These are phyloP conservation scores for Cladosporium sp. DNA, from an alignment of 2,329 filamentous ascomycete species.

Conservation along the genomic window DNA sequence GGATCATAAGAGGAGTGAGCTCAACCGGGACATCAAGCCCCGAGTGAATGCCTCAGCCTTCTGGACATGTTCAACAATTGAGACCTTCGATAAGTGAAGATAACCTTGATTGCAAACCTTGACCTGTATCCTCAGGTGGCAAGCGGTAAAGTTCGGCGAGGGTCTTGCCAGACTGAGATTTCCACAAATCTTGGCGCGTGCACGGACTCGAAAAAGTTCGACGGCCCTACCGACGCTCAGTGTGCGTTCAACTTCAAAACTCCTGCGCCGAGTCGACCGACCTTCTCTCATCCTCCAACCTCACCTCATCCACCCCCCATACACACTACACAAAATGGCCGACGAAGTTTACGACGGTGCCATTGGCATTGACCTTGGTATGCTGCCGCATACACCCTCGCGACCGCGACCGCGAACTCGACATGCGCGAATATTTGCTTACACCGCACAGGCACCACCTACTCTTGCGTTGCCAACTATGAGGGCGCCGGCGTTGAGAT, in stretches of 20 bases:
- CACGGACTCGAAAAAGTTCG: neutral
- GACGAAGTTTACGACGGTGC: slow-evolving; percentile 99
- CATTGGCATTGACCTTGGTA: slow-evolving; percentile 99
- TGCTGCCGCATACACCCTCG: slow-evolving; percentile 33
- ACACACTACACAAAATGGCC: slow-evolving; percentile 61
- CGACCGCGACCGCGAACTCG: neutral
- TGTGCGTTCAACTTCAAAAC: no score
- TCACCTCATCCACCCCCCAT: slow-evolving; percentile 10
- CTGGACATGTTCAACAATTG: neutral
- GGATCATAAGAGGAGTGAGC: no score
- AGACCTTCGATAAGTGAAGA: neutral
- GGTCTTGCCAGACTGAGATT: no score
- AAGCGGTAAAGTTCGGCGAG: slow-evolving; percentile 5
- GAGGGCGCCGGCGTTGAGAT: slow-evolving; percentile 99
- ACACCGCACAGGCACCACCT: slow-evolving; percentile 75
- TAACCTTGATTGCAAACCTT: slow-evolving; percentile 1
- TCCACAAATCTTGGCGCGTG: neutral
- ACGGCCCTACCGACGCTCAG: no score
- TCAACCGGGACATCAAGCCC: no score
- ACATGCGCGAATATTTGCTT: slow-evolving; percentile 18
- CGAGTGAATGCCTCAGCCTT: no score
- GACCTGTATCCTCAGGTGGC: slow-evolving; percentile 1
- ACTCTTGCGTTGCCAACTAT: slow-evolving; percentile 99
- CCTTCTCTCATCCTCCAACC: slow-evolving; percentile 9
- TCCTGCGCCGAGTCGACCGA: slow-evolving; percentile 1